Evolutionary conservation across 441 rosid species (phyloP).

Genomic region (Jatropha podagrica): DNA sequence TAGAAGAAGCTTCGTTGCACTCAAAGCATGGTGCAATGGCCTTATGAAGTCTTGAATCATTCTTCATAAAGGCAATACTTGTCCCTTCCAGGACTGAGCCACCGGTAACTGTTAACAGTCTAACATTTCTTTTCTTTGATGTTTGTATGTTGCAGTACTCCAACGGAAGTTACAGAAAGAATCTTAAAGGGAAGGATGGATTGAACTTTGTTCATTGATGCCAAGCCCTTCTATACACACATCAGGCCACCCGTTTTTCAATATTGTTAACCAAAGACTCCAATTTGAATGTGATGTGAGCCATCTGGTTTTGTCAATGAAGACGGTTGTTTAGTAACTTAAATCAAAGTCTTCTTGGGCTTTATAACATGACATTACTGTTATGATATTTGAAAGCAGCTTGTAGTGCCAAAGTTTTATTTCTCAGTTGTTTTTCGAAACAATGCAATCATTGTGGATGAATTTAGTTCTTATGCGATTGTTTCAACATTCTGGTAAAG

Average conservation of each 20-base stretch:
- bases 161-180: conserved; percentile 77
- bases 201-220: conserved; percentile 28
- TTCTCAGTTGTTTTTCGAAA: not conserved
- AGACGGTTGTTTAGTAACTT: not conserved
- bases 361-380: not conserved
- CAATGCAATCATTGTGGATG: not conserved
- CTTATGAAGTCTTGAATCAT: not conserved
- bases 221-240: not conserved
- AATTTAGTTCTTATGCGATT: not conserved
- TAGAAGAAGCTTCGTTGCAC: not conserved
- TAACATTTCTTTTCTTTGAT: not conserved
- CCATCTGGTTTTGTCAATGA: not conserved
- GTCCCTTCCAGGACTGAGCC: too few relatives aligned
- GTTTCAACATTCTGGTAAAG: not conserved
- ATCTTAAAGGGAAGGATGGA: conserved; percentile 98
- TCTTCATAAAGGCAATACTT: not conserved
- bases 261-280: not conserved
- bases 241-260: not conserved
- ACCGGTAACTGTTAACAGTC: not conserved
- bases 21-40: not conserved
- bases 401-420: not conserved
- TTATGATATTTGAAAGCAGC: not conserved
- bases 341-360: not conserved
- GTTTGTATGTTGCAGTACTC: conserved; percentile 56
- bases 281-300: not conserved